These are phyloP conservation scores for Cynara cardunculus DNA, from an alignment of 129 eudicot species.

Conservation along the genomic window DNA sequence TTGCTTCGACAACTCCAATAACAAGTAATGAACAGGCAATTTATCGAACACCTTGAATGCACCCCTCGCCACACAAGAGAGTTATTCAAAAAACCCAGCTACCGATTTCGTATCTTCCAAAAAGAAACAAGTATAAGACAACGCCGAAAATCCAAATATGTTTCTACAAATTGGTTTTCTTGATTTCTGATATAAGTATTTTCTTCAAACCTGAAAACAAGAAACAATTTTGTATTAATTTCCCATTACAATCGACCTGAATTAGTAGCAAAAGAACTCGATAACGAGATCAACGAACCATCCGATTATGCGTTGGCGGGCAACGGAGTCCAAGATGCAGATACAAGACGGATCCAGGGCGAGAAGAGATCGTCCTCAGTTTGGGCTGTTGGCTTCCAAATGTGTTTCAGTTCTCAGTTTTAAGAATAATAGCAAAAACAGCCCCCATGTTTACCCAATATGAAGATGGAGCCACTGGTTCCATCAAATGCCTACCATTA, in stretches of 20 bases:
- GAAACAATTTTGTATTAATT: not conserved
- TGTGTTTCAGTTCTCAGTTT: not conserved
- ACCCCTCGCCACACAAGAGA: not conserved
- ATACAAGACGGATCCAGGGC: not conserved
- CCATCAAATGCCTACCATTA: not conserved
- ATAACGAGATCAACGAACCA: slow-evolving; percentile 15
- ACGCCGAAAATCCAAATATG: not conserved
- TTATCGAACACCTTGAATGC: slow-evolving; percentile 26
- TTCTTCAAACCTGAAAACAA: slow-evolving; percentile 21
- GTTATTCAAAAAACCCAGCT: not conserved
- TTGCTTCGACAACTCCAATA: too few species aligned
- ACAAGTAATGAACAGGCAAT: slow-evolving; percentile 6
- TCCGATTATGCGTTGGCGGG: not conserved
- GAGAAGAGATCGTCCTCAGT: not conserved
- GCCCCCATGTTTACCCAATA: not conserved
- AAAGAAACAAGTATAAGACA: not conserved
- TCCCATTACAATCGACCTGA: not conserved
- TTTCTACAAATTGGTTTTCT: not conserved
- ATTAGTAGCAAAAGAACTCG: not conserved
- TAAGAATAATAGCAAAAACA: not conserved
- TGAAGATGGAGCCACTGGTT: not conserved
- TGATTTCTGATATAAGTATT: not conserved
- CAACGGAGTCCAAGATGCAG: not conserved
- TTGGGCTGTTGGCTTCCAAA: not conserved
- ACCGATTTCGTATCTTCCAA: not conserved